Evolutionary conservation across 2,329 filamentous ascomycete species (phyloP).

Genomic region (Penicillium sclerotigenum): DNA sequence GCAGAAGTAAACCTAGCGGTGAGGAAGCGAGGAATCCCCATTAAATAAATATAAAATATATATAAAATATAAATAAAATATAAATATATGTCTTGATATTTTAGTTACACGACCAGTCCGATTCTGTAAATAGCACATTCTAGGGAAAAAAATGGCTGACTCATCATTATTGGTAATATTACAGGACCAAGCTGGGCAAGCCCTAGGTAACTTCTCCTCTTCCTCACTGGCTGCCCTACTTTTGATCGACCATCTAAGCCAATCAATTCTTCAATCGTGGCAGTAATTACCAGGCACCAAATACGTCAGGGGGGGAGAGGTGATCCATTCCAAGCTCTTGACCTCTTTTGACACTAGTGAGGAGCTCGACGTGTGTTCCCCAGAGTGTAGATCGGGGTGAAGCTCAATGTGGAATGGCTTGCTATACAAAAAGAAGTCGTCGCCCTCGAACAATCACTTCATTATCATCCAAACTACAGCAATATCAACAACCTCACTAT

Average conservation of each 20-base stretch:
- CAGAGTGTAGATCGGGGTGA: slow-evolving; percentile 26
- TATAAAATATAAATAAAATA: too few relatives aligned
- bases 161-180: slow-evolving; percentile 21
- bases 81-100: too few relatives aligned
- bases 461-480: slow-evolving; percentile 4
- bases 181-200: background rate
- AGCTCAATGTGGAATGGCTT: slow-evolving; percentile 24
- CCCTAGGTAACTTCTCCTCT: background rate
- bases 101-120: slow-evolving; percentile 1
- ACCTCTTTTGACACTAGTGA: slow-evolving; percentile 16
- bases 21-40: slow-evolving; percentile 4
- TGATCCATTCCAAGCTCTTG: slow-evolving; percentile 25
- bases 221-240: slow-evolving; percentile 24
- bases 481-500: slow-evolving; percentile 1
- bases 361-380: slow-evolving; percentile 16
- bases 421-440: slow-evolving; percentile 25
- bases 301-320: slow-evolving; percentile 23
- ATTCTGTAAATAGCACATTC: slow-evolving; percentile 9
- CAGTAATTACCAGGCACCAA: slow-evolving; percentile 23
- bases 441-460: background rate
- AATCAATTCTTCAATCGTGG: slow-evolving; percentile 11
- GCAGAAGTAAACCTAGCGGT: slow-evolving; percentile 4
- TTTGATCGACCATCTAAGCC: slow-evolving; percentile 8
- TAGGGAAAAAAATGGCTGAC: slow-evolving; percentile 27
- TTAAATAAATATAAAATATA: too few relatives aligned